A percentile compares a stretch with the other conserved stretches of the same genome.
Conservation (phyloP, 164 flowering plant species). For the Aristolochia contorta region DNA sequence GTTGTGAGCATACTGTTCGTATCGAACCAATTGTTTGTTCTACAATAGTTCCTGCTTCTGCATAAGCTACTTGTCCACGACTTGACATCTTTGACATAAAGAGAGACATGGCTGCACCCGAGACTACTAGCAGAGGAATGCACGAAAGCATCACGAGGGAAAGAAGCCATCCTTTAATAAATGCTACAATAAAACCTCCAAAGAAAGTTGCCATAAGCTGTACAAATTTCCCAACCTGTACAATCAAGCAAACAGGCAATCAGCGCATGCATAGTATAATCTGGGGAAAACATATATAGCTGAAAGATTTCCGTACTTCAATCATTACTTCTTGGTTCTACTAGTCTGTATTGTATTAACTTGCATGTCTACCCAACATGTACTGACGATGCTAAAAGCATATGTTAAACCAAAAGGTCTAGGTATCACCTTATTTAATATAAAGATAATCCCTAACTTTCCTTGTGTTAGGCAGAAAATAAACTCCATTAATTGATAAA, state of each 20-base stretch:
- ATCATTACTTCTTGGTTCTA: no score
- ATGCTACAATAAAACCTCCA: conserved; percentile 17
- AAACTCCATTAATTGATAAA: no score
- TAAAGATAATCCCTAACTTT: no score
- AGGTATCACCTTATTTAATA: no score
- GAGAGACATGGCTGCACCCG: conserved; percentile 16
- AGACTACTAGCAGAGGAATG: conserved; percentile 14
- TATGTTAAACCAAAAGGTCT: no score
- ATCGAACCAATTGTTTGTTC: conserved; percentile 29
- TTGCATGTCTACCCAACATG: no score
- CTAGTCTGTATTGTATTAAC: no score
- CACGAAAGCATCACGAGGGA: conserved; percentile 15
- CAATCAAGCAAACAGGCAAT: neutral
- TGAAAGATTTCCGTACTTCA: no score
- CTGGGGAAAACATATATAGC: no score
- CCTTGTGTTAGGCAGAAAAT: no score
- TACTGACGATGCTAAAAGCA: no score
- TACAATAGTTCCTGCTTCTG: conserved; percentile 24
- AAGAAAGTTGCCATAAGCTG: conserved; percentile 15
- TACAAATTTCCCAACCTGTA: conserved; percentile 18
- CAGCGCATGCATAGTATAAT: neutral
- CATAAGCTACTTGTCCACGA: conserved; percentile 26
- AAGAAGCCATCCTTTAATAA: conserved; percentile 16
- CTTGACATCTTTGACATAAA: conserved; percentile 18
- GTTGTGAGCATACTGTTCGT: conserved; percentile 19